Conservation (phyloP, 2,329 filamentous ascomycete species). For the Alternaria ethzedia region DNA sequence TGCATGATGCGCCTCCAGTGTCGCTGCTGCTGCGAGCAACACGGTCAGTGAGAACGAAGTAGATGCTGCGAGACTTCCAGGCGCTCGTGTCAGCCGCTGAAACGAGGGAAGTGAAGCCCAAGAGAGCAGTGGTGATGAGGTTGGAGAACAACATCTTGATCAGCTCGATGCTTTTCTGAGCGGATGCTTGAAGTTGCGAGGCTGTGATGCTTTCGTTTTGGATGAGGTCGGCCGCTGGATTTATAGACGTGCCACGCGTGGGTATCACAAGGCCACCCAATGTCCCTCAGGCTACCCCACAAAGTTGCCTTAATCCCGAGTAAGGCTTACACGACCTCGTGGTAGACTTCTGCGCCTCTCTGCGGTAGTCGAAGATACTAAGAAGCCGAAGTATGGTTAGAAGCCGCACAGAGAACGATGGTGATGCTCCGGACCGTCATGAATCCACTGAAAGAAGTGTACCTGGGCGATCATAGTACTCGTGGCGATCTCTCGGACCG, state of each 20-base stretch:
- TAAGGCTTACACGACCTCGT: not conserved
- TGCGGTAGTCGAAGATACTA: slow-evolving; percentile 2
- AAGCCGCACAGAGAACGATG: not conserved
- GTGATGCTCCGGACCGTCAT: slow-evolving; percentile 12
- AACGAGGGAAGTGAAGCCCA: slow-evolving; percentile 27
- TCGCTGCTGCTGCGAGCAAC: slow-evolving; percentile 44
- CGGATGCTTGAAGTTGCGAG: slow-evolving; percentile 1
- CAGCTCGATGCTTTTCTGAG: not conserved
- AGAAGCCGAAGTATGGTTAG: not conserved
- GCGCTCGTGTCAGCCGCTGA: slow-evolving; percentile 39
- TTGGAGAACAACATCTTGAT: slow-evolving; percentile 27
- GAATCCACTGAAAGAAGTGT: slow-evolving; percentile 7
- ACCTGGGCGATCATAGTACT: slow-evolving; percentile 1
- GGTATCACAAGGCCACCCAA: not conserved
- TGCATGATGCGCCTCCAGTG: slow-evolving; percentile 38
- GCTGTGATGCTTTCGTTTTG: not conserved
- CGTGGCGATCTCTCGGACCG: slow-evolving; percentile 15
- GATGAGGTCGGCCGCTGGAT: slow-evolving; percentile 4
- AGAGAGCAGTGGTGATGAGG: slow-evolving; percentile 3
- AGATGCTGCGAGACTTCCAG: slow-evolving; percentile 48
- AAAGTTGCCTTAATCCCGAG: not conserved
- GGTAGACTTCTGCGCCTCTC: slow-evolving; percentile 1
- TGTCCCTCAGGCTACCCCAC: not conserved
- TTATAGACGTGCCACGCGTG: slow-evolving; percentile 8
- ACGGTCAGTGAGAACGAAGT: slow-evolving; percentile 47